A percentile compares a stretch with the other conserved stretches of the same genome.
Evolutionary conservation across 305 asterid genomes (phyloP).

Genomic region (Ilex paraguariensis): DNA sequence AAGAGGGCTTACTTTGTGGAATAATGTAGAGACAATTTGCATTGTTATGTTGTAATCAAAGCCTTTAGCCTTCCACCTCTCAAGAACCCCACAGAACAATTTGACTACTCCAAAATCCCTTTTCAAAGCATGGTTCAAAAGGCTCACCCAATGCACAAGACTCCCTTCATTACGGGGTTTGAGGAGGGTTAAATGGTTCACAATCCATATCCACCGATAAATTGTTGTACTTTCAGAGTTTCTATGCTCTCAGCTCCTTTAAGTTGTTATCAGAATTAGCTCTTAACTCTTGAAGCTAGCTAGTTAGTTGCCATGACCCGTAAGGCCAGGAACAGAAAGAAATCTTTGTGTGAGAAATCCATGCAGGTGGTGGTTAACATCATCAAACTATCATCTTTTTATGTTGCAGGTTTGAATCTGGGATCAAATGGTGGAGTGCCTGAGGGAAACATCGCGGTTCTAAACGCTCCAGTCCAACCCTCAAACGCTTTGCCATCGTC

Average conservation of each 20-base stretch:
- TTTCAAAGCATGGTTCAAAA: not conserved
- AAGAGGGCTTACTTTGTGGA: too few species aligned
- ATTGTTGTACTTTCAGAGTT: not conserved
- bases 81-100: constrained; percentile 8
- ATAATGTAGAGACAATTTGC: not conserved
- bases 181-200: not conserved
- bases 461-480: constrained; percentile 3
- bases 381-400: constrained; percentile 28
- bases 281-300: too few species aligned
- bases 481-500: constrained; percentile 5
- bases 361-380: constrained; percentile 22
- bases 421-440: not conserved
- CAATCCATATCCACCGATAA: constrained; percentile 6
- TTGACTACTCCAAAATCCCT: not conserved
- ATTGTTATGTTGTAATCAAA: not conserved
- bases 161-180: too few species aligned
- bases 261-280: too few species aligned
- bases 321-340: constrained; percentile 6
- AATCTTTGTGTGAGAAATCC: constrained; percentile 26
- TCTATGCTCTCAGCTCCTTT: not conserved
- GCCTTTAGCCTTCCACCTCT: not conserved
- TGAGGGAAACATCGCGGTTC: constrained; percentile 1
- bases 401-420: constrained; percentile 19
- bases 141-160: too few species aligned
- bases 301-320: constrained; percentile 7